Base-by-base conservation (phyloP, 139 green algal genomes). In the Zygnema circumcarinatum region DNA sequence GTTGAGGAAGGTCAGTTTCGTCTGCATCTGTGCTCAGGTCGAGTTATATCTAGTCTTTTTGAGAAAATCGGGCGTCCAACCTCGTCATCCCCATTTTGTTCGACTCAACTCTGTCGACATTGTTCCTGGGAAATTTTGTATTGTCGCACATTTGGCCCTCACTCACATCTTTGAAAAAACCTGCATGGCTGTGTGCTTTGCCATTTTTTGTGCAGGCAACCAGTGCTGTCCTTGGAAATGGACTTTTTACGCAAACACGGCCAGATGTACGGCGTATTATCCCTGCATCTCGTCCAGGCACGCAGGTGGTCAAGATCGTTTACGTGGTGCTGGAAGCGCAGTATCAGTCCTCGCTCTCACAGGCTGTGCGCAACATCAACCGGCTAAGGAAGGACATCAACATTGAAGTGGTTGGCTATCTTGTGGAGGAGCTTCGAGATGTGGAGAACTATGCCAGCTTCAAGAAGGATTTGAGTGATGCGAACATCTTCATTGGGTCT, bases 401-500 rank as follows among this genome's bases (percentile, higher is more conserved):
- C 92, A 95, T 98, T 69, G 96, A 99, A 94, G 92, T 99, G 36
- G 95, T 98, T 0, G 97, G 97, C 29, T 99, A 99, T 91, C 92
- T 99, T 85, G 94, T 99, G 62, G 97, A 99, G 91, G 97, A 99
- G 94, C 94, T 99, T 74, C 93, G 97, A 33, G 95, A 98, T 69
- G 52, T 62, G 1, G 93, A 93, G 20, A 99, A 99, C 94, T 96
- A 96, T 42, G 94, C 94, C 78, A 76, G 83, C 0, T 98, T 99
- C 88, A 95, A 98, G 81, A 84, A 81, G 62, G 85, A 90, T 1
- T 41, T 90, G 42, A 32, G 21, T 25, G 85, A 90, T n/a, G 87
- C 87, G 32, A 99, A 99, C 91, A 93, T 99, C 67, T 99, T 99
- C 94, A 99, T 99, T 79, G 97, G 97, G 78, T 99, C 96, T 38